Evolutionary conservation across 2,329 filamentous ascomycete species (phyloP).

Genomic region (Triangularia setosa): DNA sequence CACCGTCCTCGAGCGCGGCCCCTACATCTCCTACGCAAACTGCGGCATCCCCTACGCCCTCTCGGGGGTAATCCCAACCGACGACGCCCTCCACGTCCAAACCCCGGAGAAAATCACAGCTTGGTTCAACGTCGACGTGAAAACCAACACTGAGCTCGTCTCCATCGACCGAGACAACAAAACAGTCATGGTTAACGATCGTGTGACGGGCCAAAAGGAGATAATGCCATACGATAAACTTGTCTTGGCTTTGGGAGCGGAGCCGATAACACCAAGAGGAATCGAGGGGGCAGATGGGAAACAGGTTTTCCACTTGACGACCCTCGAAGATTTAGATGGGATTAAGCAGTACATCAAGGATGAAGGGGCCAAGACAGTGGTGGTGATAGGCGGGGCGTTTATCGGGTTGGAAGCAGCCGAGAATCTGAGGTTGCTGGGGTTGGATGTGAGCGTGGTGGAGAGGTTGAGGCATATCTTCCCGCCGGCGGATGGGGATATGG

Average conservation of each 20-base stretch:
- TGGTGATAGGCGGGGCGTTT: slow-evolving; percentile 28
- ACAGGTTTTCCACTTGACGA: too few relatives aligned
- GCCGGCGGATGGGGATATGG: slow-evolving; percentile 25
- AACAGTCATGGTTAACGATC: not conserved
- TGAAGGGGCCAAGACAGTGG: slow-evolving; percentile 24
- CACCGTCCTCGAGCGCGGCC: slow-evolving; percentile 29
- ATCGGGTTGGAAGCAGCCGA: slow-evolving; percentile 30
- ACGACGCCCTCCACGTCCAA: slow-evolving; percentile 24
- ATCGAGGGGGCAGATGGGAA: too few relatives aligned
- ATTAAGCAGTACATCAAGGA: not conserved
- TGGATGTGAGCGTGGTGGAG: slow-evolving; percentile 26
- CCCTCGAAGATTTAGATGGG: too few relatives aligned
- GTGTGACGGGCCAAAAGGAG: not conserved
- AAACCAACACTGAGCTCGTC: slow-evolving; percentile 23
- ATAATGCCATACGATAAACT: too few relatives aligned
- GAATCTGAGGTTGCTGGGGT: slow-evolving; percentile 16
- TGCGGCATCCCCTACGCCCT: slow-evolving; percentile 29
- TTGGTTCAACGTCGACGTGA: slow-evolving; percentile 28
- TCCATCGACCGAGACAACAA: slow-evolving; percentile 21
- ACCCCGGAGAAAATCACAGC: slow-evolving; percentile 24
- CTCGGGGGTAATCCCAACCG: slow-evolving; percentile 21
- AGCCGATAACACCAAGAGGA: too few relatives aligned
- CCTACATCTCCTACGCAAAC: slow-evolving; percentile 28
- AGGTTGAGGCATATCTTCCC: slow-evolving; percentile 20
- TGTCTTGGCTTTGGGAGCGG: too few relatives aligned